Base-by-base conservation (phyloP, 2,329 filamentous ascomycete genomes). In the Aspergillus texensis region DNA sequence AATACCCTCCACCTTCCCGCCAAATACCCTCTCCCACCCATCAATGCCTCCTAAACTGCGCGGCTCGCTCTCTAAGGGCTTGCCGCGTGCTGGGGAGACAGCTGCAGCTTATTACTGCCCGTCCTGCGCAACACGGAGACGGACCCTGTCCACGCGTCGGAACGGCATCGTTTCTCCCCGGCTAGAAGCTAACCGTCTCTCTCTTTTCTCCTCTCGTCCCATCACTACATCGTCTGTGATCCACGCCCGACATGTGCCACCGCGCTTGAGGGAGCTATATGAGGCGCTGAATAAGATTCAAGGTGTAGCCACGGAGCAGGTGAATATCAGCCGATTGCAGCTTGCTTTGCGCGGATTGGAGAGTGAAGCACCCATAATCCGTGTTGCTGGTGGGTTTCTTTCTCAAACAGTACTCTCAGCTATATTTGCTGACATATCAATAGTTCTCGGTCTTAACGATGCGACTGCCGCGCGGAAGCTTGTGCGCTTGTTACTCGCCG, bases 401-500 rank as follows among this genome's bases (percentile, higher is more conserved):
- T 19, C 10, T 48, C 50, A 16, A 28, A 46, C 16, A 53, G 45
- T 19, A 55, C 57, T 39, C 32, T 16, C 32, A 3, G 4, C 8
- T 21, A 21, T 36, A 11, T 24, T 30, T 34, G 39, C 5, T 50
- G 3, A 46, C 24, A 19, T 21, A 9, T 55, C 6, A 4, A 32
- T 48, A 83, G 83, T 86, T 4, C 78, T 87, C 24, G 82, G 83
- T 11, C 67, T 86, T 60, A 81, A 83, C 57, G 80, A 83, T 65
- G 79, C 81, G 62, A 72, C 74, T 24, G 81, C 82, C 54, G 85
- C 86, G 48, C 81, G 83, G 66, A 83, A 80, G 66, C 82, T 97
- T 10, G 83, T 93, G 53, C 86, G 88, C 48, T 80, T 94, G 41
- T 78, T 93, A 14, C 80, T 93, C 1, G 89, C 89, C 2, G 91